These are phyloP conservation scores for Phytophthora pinifolia DNA, from an alignment of 352 stramenopile genomes.

Conservation along the genomic window DNA sequence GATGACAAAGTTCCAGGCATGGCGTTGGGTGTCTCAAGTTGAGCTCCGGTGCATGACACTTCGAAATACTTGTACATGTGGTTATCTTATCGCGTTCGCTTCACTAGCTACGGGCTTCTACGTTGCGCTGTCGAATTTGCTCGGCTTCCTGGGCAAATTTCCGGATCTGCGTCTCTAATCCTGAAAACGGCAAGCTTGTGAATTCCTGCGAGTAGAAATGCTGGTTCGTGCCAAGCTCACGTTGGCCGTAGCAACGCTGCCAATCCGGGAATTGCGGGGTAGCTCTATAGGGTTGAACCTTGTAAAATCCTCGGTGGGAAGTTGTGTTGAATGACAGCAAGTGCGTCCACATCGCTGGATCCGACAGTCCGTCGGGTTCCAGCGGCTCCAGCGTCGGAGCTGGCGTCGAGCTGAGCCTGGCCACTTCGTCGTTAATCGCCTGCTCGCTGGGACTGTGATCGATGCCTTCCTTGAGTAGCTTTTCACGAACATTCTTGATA, in stretches of 20 bases:
- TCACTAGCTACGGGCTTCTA: no score
- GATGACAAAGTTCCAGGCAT: no score
- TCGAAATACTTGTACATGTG: no score
- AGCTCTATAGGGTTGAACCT: slow-evolving; percentile 44
- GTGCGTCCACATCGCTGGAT: slow-evolving; percentile 56
- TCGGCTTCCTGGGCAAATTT: slow-evolving; percentile 8
- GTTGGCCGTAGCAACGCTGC: slow-evolving; percentile 52
- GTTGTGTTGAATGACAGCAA: slow-evolving; percentile 53
- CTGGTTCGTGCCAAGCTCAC: background rate
- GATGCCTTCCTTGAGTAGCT: no score
- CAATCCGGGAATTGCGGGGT: slow-evolving; percentile 26
- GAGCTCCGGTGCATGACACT: no score
- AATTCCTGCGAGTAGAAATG: slow-evolving; percentile 9
- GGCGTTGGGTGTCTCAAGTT: no score
- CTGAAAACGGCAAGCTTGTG: slow-evolving; percentile 2
- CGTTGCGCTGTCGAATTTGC: no score
- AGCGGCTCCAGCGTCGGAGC: slow-evolving; percentile 13
- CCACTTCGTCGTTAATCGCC: no score
- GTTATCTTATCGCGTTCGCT: no score
- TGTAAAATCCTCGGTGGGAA: slow-evolving; percentile 29
- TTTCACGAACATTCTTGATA: no score
- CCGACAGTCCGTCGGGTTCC: slow-evolving; percentile 24
- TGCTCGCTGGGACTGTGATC: no score
- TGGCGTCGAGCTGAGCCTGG: slow-evolving; percentile 6
- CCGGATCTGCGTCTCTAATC: slow-evolving; percentile 1